A percentile compares a stretch with the other conserved stretches of the same genome.
phyloP scores from a whole-genome alignment of 148 eudicot genomes.

The Pharnaceum exiguum region DNA sequence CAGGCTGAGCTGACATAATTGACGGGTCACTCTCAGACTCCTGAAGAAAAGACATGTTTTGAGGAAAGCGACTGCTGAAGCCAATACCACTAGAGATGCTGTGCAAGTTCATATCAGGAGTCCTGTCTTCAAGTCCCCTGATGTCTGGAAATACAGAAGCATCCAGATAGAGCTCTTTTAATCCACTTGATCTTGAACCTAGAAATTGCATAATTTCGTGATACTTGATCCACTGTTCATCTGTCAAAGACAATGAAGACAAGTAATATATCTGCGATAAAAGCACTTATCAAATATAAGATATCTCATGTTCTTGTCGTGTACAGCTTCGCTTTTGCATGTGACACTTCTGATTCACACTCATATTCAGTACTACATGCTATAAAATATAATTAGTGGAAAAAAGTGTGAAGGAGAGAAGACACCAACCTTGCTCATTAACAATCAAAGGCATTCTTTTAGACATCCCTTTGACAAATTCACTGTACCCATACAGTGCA shows the following conservation, averaged over 20 bases:
- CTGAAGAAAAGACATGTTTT: conserved; percentile 27
- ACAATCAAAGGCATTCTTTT: conserved; percentile 30
- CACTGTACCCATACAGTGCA: conserved; percentile 25
- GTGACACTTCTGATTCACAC: not conserved
- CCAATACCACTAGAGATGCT: conserved; percentile 19
- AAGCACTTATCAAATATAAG: not conserved
- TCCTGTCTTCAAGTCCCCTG: conserved; percentile 32
- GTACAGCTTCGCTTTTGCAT: too few species aligned
- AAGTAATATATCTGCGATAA: conserved; percentile 39
- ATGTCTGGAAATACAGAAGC: conserved; percentile 34
- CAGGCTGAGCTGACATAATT: conserved; percentile 25
- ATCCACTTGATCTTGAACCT: conserved; percentile 37
- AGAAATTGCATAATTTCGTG: conserved; percentile 44
- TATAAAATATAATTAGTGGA: not conserved
- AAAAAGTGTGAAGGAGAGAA: conserved; percentile 14
- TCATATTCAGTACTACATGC: too few species aligned
- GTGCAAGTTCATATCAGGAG: conserved; percentile 23
- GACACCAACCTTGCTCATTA: conserved; percentile 42
- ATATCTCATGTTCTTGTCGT: too few species aligned
- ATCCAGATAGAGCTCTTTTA: conserved; percentile 34
- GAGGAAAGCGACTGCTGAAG: conserved; percentile 2
- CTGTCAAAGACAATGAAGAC: conserved; percentile 35
- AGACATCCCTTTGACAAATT: conserved; percentile 30
- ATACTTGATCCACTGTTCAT: conserved; percentile 36
- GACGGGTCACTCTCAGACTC: conserved; percentile 30